Percentiles rank a stretch among this genome's conserved stretches.
phyloP scores from a whole-genome alignment of 805 yeast species.

The Starmerella khaoyaiensis region DNA sequence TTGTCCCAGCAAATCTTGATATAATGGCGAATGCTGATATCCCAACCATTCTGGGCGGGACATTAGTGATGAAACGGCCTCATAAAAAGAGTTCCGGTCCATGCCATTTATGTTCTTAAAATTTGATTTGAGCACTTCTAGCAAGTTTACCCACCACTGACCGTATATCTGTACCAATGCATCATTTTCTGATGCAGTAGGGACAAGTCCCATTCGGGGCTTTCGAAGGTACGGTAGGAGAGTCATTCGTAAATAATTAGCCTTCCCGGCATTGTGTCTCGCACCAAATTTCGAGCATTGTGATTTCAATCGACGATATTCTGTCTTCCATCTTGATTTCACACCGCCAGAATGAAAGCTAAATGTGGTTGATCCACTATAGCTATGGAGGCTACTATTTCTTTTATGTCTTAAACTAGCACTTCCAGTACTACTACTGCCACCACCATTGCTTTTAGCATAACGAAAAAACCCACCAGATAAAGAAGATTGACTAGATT shows the following conservation, averaged over 20 bases:
- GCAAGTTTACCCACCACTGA: conserved; percentile 31
- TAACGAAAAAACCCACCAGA: conserved; percentile 4
- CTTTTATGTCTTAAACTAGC: not conserved
- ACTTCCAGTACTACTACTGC: not conserved
- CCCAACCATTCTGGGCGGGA: conserved; percentile 31
- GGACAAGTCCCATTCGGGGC: conserved; percentile 19
- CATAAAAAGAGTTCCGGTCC: conserved; percentile 31
- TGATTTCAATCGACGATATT: conserved; percentile 7
- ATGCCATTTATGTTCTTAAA: conserved; percentile 24
- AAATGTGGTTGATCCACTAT: not conserved
- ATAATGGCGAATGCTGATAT: conserved; percentile 8
- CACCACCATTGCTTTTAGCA: not conserved
- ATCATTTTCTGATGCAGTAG: conserved; percentile 12
- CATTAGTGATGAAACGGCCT: conserved; percentile 30
- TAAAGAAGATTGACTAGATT: conserved; percentile 12
- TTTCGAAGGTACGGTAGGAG: conserved; percentile 30
- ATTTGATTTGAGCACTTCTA: conserved; percentile 20
- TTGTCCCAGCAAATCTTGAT: conserved; percentile 29
- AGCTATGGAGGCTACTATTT: not conserved
- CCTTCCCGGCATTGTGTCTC: conserved; percentile 16
- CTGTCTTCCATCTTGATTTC: not conserved
- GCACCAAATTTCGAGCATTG: conserved; percentile 14
- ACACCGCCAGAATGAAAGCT: not conserved
- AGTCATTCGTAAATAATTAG: conserved; percentile 34
- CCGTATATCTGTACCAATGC: conserved; percentile 24